phyloP scores from a whole-genome alignment of 2,329 filamentous ascomycete genomes.

The Aspergillus aculeatinus region DNA sequence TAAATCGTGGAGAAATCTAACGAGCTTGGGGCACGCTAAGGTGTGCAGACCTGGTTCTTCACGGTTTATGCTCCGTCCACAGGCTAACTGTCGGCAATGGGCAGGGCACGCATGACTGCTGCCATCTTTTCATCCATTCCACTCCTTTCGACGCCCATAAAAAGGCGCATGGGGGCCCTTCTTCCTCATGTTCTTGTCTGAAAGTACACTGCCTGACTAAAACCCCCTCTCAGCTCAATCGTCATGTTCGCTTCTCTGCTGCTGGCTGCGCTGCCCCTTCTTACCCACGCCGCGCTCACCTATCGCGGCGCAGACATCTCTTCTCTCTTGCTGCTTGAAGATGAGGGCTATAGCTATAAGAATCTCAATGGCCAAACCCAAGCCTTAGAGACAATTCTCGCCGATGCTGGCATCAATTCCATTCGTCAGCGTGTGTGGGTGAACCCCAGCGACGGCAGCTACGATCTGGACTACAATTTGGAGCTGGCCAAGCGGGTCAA shows the following conservation, averaged over 20 bases:
- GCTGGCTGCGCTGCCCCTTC: slow-evolving; percentile 18
- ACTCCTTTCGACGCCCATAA: neutral
- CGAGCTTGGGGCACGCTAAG: neutral
- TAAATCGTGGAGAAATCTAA: slow-evolving; percentile 1
- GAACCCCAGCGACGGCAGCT: slow-evolving; percentile 62
- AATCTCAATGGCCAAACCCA: slow-evolving; percentile 53
- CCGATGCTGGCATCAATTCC: slow-evolving; percentile 63
- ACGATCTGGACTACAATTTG: slow-evolving; percentile 70
- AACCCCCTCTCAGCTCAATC: neutral
- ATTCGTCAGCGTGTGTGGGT: slow-evolving; percentile 73
- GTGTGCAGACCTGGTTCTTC: neutral
- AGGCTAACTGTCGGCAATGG: neutral
- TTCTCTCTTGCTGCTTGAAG: slow-evolving; percentile 64
- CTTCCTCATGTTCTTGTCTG: neutral
- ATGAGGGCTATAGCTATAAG: slow-evolving; percentile 61
- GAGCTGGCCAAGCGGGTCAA: slow-evolving; percentile 64
- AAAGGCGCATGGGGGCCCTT: neutral
- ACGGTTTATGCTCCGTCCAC: neutral
- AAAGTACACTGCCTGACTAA: neutral
- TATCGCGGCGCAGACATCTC: slow-evolving; percentile 72
- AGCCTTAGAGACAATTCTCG: slow-evolving; percentile 63
- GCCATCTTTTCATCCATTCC: neutral
- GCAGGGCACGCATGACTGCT: neutral
- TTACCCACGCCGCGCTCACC: slow-evolving; percentile 50
- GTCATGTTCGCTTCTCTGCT: slow-evolving; percentile 18